Evolutionary conservation across 805 yeast species (phyloP).

Genomic region (Sungouiozyma ichnusensis): DNA sequence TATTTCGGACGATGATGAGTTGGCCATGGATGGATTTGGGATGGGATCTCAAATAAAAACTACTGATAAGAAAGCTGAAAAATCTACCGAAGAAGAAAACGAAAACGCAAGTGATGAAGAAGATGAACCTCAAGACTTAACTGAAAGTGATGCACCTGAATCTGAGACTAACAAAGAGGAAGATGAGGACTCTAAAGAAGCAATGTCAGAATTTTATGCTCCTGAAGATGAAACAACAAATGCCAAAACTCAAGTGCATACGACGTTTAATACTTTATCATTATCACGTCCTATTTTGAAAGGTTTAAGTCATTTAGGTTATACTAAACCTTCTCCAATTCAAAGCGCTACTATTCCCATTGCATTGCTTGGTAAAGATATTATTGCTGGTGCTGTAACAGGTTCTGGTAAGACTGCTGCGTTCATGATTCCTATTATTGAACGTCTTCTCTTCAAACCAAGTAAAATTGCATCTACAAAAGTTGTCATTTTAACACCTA

Average conservation of each 20-base stretch:
- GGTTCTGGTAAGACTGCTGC: constrained; percentile 99
- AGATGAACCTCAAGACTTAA: constrained; percentile 24
- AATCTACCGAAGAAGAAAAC: constrained; percentile 11
- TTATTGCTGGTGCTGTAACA: constrained; percentile 98
- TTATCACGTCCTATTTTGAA: constrained; percentile 85
- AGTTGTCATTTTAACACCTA: constrained; percentile 85
- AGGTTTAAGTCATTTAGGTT: constrained; percentile 73
- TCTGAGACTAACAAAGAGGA: constrained; percentile 12
- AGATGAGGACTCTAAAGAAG: constrained; percentile 50
- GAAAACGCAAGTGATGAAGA: constrained; percentile 28
- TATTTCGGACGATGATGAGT: constrained; percentile 26
- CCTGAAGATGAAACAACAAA: constrained; percentile 43
- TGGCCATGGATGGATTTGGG: constrained; percentile 32
- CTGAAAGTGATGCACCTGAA: constrained; percentile 9
- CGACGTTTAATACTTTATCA: constrained; percentile 63
- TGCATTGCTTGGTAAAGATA: constrained; percentile 86
- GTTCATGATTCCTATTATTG: constrained; percentile 89
- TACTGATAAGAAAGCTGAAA: constrained; percentile 25
- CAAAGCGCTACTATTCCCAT: constrained; percentile 91
- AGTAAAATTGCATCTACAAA: constrained; percentile 77
- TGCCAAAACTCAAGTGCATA: constrained; percentile 43
- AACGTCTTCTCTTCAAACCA: constrained; percentile 83
- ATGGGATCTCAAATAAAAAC: constrained; percentile 28
- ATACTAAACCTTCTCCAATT: constrained; percentile 84
- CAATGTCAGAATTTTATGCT: constrained; percentile 70